A percentile compares a stretch with the other conserved stretches of the same genome.
These are phyloP conservation scores for Entomortierella beljakovae DNA, from an alignment of 192 early-diverging fungal genomes.

Conservation along the genomic window DNA sequence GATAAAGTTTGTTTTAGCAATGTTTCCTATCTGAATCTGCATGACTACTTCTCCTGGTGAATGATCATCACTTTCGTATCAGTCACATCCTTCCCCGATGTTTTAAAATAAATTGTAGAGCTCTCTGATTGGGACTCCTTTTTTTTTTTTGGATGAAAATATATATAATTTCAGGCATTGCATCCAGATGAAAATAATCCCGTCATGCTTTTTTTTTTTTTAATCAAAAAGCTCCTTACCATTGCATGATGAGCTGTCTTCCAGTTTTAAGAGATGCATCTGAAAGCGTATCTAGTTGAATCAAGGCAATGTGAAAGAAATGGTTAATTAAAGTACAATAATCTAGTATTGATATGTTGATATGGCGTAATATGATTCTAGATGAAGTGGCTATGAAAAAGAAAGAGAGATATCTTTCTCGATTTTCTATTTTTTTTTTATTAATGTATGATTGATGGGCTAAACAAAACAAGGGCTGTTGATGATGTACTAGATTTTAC, in stretches of 20 bases:
- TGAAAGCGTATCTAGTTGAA: slow-evolving; percentile 37
- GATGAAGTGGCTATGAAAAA: background rate
- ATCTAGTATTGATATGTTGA: background rate
- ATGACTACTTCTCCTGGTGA: background rate
- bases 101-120: no score
- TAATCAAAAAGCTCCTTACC: slow-evolving; percentile 11
- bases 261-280: slow-evolving; percentile 46
- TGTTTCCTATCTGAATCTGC: background rate
- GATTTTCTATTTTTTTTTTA: background rate
- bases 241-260: slow-evolving; percentile 51
- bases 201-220: background rate
- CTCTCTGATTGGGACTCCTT: no score
- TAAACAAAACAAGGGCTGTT: background rate
- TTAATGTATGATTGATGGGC: background rate
- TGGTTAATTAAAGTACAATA: background rate
- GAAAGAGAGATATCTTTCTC: background rate
- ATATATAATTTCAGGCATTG: no score
- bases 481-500: no score
- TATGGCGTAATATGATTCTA: background rate
- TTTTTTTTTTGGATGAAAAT: no score
- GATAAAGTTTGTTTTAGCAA: background rate
- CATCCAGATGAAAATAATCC: no score
- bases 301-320: background rate
- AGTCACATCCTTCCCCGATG: no score
- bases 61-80: background rate